Conservation (phyloP, 2,329 filamentous ascomycete species). For the Nemania sp. region DNA sequence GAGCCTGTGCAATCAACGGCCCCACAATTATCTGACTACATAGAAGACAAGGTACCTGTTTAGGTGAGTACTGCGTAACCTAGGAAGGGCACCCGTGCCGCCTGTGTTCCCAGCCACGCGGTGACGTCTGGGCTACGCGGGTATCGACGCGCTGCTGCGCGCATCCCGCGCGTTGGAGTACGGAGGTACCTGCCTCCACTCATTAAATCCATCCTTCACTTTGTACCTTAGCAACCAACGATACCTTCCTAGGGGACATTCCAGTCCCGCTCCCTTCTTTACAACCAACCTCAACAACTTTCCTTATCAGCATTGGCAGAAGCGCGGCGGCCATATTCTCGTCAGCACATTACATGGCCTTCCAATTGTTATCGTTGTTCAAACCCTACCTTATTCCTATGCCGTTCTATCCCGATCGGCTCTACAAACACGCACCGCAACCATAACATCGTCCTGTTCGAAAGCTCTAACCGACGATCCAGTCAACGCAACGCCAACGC, state of each 20-base stretch:
- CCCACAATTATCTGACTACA: constrained; percentile 15
- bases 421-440: constrained; percentile 11
- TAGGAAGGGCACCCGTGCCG: neutral
- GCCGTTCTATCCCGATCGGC: neutral
- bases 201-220: constrained; percentile 28
- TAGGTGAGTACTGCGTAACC: neutral
- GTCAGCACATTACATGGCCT: constrained; percentile 3
- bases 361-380: neutral
- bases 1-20: constrained; percentile 7
- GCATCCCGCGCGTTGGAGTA: too few species aligned
- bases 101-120: constrained; percentile 21
- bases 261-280: constrained; percentile 20
- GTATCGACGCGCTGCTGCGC: constrained; percentile 32
- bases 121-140: constrained; percentile 31
- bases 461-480: constrained; percentile 6
- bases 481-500: neutral
- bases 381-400: neutral
- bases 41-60: too few species aligned
- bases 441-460: neutral
- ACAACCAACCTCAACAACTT: neutral
- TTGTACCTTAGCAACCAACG: constrained; percentile 33
- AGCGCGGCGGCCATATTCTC: neutral
- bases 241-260: constrained; percentile 21
- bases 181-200: constrained; percentile 32
- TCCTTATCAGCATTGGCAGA: constrained; percentile 7